These are phyloP conservation scores for Puya raimondii DNA, from an alignment of 176 grass and related monocot genomes.

Conservation along the genomic window DNA sequence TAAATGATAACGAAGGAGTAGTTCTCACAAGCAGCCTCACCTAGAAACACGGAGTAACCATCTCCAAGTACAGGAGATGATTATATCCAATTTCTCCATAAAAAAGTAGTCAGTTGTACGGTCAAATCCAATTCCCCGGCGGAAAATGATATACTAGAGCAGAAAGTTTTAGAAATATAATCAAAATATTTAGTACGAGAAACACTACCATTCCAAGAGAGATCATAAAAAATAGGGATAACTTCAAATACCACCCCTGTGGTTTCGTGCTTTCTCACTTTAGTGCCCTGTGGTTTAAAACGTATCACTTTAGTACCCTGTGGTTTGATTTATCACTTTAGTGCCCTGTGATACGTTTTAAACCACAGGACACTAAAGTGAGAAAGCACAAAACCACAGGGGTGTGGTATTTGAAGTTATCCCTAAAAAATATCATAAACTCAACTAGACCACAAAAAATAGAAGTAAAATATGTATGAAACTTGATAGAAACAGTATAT, in stretches of 20 bases:
- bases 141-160: conserved; percentile 81
- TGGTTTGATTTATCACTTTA: too few species aligned
- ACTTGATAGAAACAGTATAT: neutral
- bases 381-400: too few species aligned
- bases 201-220: neutral
- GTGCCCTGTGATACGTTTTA: too few species aligned
- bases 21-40: conserved; percentile 14
- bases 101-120: conserved; percentile 68
- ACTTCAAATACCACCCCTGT: too few species aligned
- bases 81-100: conserved; percentile 86
- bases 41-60: conserved; percentile 59
- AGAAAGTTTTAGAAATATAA: neutral
- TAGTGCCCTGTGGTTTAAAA: too few species aligned
- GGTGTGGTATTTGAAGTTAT: too few species aligned
- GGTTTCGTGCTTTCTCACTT: too few species aligned
- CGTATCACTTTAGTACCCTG: too few species aligned
- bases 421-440: neutral
- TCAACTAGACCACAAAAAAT: too few species aligned
- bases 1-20: neutral
- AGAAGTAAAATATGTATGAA: too few species aligned
- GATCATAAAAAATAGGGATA: neutral
- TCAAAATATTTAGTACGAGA: neutral
- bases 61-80: conserved; percentile 68
- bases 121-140: conserved; percentile 79
- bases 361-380: too few species aligned